These are phyloP conservation scores for Coprinopsis cinerea DNA, from an alignment of 768 basidiomycete genomes.

Conservation along the genomic window DNA sequence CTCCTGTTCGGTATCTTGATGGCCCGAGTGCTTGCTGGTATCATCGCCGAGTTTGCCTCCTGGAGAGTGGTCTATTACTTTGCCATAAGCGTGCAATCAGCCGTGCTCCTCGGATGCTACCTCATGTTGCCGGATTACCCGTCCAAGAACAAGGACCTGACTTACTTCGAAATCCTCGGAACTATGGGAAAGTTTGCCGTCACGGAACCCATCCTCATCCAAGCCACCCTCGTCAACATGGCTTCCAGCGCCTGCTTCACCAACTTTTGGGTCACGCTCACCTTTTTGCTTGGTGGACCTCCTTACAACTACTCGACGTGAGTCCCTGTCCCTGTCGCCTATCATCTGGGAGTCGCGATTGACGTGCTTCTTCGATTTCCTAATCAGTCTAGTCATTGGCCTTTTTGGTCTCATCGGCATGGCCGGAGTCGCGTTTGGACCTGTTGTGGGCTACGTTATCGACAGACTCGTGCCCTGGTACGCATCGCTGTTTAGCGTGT, in stretches of 20 bases:
- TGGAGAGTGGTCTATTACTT: slow-evolving; percentile 79
- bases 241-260: slow-evolving; percentile 54
- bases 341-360: neutral
- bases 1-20: slow-evolving; percentile 69
- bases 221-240: slow-evolving; percentile 58
- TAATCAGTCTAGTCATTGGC: slow-evolving; percentile 48
- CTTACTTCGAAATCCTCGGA: slow-evolving; percentile 64
- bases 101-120: slow-evolving; percentile 55
- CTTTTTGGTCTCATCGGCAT: slow-evolving; percentile 74
- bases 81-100: slow-evolving; percentile 61
- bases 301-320: slow-evolving; percentile 76
- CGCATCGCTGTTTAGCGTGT: slow-evolving; percentile 53
- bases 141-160: slow-evolving; percentile 56
- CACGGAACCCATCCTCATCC: slow-evolving; percentile 76
- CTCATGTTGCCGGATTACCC: slow-evolving; percentile 75
- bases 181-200: slow-evolving; percentile 74
- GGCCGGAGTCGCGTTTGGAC: slow-evolving; percentile 65
- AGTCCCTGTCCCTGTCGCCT: slow-evolving; percentile 16
- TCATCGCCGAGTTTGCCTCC: slow-evolving; percentile 64
- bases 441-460: slow-evolving; percentile 63
- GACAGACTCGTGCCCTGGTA: slow-evolving; percentile 77
- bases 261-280: slow-evolving; percentile 69
- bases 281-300: slow-evolving; percentile 72
- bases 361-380: neutral
- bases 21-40: slow-evolving; percentile 69